phyloP scores from a whole-genome alignment of 1,284 basidiomycete species.

The Inonotus obliquus region DNA sequence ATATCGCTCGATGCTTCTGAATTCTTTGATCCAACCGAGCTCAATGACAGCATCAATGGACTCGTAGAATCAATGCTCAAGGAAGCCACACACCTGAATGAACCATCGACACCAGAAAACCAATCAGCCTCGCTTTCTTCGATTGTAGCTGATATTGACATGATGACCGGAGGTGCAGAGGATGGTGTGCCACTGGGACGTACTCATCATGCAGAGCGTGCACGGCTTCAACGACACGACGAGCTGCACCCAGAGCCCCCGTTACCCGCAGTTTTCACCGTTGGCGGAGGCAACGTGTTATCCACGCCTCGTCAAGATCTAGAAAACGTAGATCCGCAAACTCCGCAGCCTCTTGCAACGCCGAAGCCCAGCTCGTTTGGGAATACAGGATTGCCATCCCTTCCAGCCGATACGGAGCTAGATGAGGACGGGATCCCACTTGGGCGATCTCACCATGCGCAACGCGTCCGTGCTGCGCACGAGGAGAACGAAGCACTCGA shows the following conservation, averaged over 20 bases:
- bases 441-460: constrained; percentile 26
- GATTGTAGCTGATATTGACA: constrained; percentile 29
- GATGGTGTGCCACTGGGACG: constrained; percentile 65
- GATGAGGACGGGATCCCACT: constrained; percentile 16
- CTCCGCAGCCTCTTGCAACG: neutral
- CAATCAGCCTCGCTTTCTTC: constrained; percentile 27
- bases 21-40: neutral
- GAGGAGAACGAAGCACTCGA: constrained; percentile 40
- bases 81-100: constrained; percentile 21
- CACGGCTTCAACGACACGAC: constrained; percentile 6
- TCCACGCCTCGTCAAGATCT: constrained; percentile 2
- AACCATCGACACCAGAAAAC: constrained; percentile 17
- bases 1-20: constrained; percentile 1
- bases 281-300: neutral
- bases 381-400: constrained; percentile 1
- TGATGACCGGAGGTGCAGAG: constrained; percentile 54
- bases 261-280: constrained; percentile 1
- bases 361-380: neutral
- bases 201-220: constrained; percentile 49
- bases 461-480: constrained; percentile 35
- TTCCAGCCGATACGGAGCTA: constrained; percentile 15
- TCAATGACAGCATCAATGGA: constrained; percentile 56
- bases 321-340: neutral
- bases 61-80: constrained; percentile 59
- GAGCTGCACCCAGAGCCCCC: neutral